Evolutionary conservation across 176 grass and related monocot genomes (phyloP), one percentile per base, ranked within the genome.

Genomic region (Paspalum notatum): DNA sequence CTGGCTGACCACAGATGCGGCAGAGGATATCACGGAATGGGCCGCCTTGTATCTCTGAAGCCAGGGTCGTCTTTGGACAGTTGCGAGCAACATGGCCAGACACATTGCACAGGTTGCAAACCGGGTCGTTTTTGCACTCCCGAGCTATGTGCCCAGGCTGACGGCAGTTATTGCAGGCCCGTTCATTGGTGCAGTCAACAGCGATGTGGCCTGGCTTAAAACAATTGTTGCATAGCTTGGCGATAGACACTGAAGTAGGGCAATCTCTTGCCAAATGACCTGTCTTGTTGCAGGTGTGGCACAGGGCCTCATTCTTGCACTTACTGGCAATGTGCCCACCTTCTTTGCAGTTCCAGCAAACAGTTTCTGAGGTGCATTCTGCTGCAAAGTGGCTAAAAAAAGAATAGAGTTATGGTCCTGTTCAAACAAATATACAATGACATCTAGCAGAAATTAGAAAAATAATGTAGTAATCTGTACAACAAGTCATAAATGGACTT

Each of bases 301-400:
- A 98, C 41, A 98, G 47, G 46, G 85, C 78, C 53, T 98, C 80
- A 70, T 98, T 98, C 59, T 89, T 92, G 84, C 92, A 98, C 48
- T 94, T 87, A 7, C 52, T 94, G 12, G 95, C 91, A 51, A 94
- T 87, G 68, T 94, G 95, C 20, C 95, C 92, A 65, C 76, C 69
- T 62, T 98, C 82, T 68, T 94, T 94, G 85, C 92, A 98, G 81
- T 98, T 98, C 92, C 92, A 98, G 76, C 96, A 98, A 73, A 94
- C 57, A 48, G 90, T 94, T 77, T 71, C 45, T 11, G 81, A 86
- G 21, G 90, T 90, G 86, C 96, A 98, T 84, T 93, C 88, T 61
- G 88, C 90, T 79, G 88, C 86, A 4, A 93, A 86, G 78, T 98
- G 96, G 52, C 96, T 97, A 15, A 37, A 71, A 25, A 26, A 48